Percentiles rank a stretch among this genome's conserved stretches.
Conservation (phyloP, 768 basidiomycete genomes). For the Coprinopsis sp. region DNA sequence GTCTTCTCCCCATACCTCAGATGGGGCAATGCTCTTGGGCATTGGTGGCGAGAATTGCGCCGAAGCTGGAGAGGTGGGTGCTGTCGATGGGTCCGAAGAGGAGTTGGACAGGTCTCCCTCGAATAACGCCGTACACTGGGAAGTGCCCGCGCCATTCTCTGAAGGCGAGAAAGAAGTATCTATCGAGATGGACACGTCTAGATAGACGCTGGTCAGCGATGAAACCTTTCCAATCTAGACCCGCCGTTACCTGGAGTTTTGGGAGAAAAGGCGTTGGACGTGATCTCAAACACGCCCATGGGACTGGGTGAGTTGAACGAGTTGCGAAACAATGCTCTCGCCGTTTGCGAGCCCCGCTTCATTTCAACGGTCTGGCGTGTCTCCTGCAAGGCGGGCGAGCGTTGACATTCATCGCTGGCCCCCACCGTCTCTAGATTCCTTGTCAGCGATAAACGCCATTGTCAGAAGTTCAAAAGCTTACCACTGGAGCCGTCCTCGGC, state of each 20-base stretch:
- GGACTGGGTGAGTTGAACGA: neutral
- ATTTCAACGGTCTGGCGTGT: neutral
- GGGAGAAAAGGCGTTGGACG: neutral
- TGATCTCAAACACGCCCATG: conserved; percentile 2
- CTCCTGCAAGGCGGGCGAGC: neutral
- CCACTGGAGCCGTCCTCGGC: neutral
- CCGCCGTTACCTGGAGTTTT: neutral
- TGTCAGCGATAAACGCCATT: neutral
- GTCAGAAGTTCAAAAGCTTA: neutral
- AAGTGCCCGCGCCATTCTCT: neutral
- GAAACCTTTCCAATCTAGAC: neutral
- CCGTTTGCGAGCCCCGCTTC: conserved; percentile 4
- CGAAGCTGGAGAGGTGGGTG: conserved; percentile 1
- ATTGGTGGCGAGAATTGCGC: neutral
- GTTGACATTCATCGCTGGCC: too few species aligned
- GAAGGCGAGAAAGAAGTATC: neutral
- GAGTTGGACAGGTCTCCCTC: neutral
- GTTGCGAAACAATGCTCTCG: conserved; percentile 6
- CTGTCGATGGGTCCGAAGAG: neutral
- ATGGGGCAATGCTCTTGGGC: neutral
- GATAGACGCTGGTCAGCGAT: neutral
- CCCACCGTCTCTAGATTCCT: too few species aligned
- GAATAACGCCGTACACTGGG: conserved; percentile 2
- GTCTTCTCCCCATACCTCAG: neutral
- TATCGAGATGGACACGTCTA: neutral